phyloP scores from a whole-genome alignment of 441 rosid species.

The Euphorbia celastroides region DNA sequence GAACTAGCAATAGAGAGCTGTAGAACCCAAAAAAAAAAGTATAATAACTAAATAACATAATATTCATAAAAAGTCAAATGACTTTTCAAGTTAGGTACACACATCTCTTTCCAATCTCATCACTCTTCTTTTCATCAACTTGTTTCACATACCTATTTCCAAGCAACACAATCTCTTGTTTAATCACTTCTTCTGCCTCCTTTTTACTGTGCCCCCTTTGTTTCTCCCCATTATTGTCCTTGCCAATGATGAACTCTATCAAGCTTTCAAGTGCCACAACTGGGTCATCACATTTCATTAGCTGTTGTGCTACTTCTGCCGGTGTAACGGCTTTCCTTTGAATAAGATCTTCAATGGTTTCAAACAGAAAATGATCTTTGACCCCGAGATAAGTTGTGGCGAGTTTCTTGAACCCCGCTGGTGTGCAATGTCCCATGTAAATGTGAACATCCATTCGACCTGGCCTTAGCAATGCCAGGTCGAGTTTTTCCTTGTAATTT shows the following conservation, averaged over 20 bases:
- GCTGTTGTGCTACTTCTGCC: conserved; percentile 45
- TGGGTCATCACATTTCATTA: conserved; percentile 31
- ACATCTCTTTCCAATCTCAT: conserved; percentile 1
- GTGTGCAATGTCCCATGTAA: conserved; percentile 41
- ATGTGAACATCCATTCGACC: conserved; percentile 49
- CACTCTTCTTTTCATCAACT: not conserved
- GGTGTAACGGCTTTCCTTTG: conserved; percentile 27
- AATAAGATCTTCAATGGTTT: conserved; percentile 27
- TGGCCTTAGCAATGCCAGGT: conserved; percentile 41
- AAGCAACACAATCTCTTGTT: conserved; percentile 17
- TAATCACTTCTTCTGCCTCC: conserved; percentile 13
- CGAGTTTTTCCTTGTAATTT: conserved; percentile 39
- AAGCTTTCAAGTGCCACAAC: conserved; percentile 22
- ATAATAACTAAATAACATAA: not conserved
- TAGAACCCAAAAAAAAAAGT: too few relatives aligned
- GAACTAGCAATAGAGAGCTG: too few relatives aligned
- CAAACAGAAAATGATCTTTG: conserved; percentile 21
- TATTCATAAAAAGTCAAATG: not conserved
- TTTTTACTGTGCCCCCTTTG: not conserved
- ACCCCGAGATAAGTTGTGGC: conserved; percentile 35
- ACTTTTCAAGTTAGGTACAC: conserved; percentile 8
- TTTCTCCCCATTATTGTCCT: conserved; percentile 8
- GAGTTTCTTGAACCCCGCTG: conserved; percentile 27
- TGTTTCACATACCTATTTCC: not conserved
- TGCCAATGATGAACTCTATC: conserved; percentile 23